Base-by-base conservation (phyloP, 305 asterid species). In the Ajuga reptans region DNA sequence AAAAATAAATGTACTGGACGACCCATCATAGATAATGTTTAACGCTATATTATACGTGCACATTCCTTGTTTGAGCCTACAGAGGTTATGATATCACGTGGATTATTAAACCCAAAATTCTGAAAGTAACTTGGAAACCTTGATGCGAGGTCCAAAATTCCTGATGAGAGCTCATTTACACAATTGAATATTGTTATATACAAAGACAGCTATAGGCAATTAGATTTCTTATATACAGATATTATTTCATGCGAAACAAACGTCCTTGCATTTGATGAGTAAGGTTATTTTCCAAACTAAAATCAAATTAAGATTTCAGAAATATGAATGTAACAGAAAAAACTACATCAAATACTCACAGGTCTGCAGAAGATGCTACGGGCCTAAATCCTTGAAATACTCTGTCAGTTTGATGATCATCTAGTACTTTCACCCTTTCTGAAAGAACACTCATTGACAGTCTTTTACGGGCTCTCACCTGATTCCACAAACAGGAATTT, bases 331-430 rank as follows among this genome's bases (percentile, higher is more conserved):
- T 45, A 73, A 59, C 73, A 51, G 62, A 47, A 46, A 63, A 74
- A 17, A 55, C 50, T 50, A 14, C 27, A 72, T 42, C 42, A 63
- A 72, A 69, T 49, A 78, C 89, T 80, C 74, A 86, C 90, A 81
- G 73, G 37, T 74, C 83, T 46, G 82, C 84, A 27, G 86, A 66
- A 29, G 87, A 79, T 81, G 93, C 97, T 24, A 85, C 81, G 12
- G 98, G 93, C 78, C 81, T 86, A 73, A 87, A 87, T 76, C 89
- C 84, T 62, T 75, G 91, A 77, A 90, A 84, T 33, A 89, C 88
- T 27, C 66, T 74, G 78, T 83, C 90, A 62, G 85, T 71, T 68
- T 78, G 87, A 69, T 79, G 74, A 71, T 85, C 84, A 56, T 83
- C 87, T 39, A 90, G 75, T 33, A 92, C 87, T 86, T 88, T 88